Evolutionary conservation across 2,329 filamentous ascomycete species (phyloP), one percentile per base, ranked within the genome.

Genomic region (Colletotrichum lentis): DNA sequence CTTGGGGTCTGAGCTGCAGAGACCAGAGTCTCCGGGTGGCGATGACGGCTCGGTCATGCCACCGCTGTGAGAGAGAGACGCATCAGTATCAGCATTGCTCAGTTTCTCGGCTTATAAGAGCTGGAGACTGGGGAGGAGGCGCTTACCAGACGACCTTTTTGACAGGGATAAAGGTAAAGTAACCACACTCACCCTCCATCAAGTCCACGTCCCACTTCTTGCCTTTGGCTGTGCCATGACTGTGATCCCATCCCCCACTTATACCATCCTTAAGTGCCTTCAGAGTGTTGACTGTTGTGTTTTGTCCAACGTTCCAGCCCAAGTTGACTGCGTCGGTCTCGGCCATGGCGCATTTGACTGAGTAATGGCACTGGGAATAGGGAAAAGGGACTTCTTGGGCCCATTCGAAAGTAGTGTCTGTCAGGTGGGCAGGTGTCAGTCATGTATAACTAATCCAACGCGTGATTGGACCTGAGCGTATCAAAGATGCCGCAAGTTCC

Each of bases 321-420:
- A 56, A 52, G 7, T 16, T 61, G n/a, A 11, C 78, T 68, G 78
- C 75, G 75, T 44, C 76, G 71, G 58, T 75, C 43, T 72, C 58
- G 2, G 44, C 11, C 75, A 69, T 74, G 70, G 43, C 74, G 75
- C 22, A 76, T 72, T 69, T 73, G 73, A 12, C 76, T 73, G 78
- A 77, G 74, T 3, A 74, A 75, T 70, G 76, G 72, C 62, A 77
- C 72, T 70, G 75, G 73, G 53, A 80, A 76, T 64, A 73, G 75
- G 62, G 76, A 75, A 79, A 67, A 75, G 78, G 78, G 76, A 78
- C 44, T 31, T 80, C 35, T 39, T 79, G 43, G 73, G 63, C 69
- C 61, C 64, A 72, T 12, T 70, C 62, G 22, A 72, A 80, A 1
- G 76, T 75, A 22, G 63, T 67, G 16, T 31, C 63, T 66, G 2